These are phyloP conservation scores for Stentor roeselii DNA, from an alignment of 73 alveolate species.

Conservation along the genomic window DNA sequence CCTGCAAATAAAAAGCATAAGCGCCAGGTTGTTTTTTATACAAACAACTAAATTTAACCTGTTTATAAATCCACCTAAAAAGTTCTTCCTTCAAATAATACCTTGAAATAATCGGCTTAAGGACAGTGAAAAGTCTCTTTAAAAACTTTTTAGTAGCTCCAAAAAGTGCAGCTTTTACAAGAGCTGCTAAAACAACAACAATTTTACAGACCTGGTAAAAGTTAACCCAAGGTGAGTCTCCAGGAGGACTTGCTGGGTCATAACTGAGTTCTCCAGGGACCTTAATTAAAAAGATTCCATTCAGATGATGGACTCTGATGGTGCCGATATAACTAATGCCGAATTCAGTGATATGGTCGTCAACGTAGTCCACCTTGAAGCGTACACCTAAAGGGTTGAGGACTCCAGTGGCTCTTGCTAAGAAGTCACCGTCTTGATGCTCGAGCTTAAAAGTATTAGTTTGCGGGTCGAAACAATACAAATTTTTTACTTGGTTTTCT, in stretches of 20 bases:
- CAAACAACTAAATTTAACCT: not conserved
- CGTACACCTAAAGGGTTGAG: not conserved
- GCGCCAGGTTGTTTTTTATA: not conserved
- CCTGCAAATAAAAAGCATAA: not conserved
- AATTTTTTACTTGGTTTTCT: not conserved
- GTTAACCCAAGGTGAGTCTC: not conserved
- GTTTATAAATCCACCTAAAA: constrained; percentile 22
- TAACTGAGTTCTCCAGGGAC: constrained; percentile 16
- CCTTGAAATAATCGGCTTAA: not conserved
- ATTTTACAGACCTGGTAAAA: not conserved
- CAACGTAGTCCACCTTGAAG: not conserved
- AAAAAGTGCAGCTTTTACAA: not conserved
- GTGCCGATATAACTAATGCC: constrained; percentile 7
- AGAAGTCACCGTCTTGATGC: not conserved
- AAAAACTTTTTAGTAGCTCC: constrained; percentile 9
- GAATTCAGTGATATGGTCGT: not conserved
- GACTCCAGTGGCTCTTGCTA: constrained; percentile 11
- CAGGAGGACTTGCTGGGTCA: constrained; percentile 18
- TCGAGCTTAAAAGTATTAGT: not conserved
- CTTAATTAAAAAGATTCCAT: not conserved
- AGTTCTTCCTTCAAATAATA: constrained; percentile 1
- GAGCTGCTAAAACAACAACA: not conserved
- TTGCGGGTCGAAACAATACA: not conserved
- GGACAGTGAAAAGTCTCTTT: not conserved
- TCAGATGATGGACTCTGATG: not conserved